Evolutionary conservation across 2,329 filamentous ascomycete genomes (phyloP).

Genomic region (Colletotrichum orchidophilum): DNA sequence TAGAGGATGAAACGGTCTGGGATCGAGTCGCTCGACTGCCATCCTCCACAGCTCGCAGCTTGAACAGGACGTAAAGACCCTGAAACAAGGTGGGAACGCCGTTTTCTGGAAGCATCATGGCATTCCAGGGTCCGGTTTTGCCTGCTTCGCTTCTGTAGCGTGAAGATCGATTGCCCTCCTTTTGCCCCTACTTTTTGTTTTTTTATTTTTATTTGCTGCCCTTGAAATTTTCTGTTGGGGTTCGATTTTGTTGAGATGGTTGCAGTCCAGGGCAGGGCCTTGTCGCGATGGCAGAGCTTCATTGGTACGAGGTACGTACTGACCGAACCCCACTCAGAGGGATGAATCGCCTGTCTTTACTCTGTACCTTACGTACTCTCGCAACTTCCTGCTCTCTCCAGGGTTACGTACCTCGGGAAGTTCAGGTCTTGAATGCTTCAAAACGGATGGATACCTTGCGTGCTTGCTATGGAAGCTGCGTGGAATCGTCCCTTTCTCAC

Average conservation of each 20-base stretch:
- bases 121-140: constrained; percentile 21
- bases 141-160: constrained; percentile 16
- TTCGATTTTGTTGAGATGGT: constrained; percentile 29
- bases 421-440: neutral
- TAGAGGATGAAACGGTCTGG: constrained; percentile 20
- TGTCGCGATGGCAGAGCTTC: constrained; percentile 10
- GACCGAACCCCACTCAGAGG: constrained; percentile 9
- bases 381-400: neutral
- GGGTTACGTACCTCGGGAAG: constrained; percentile 12
- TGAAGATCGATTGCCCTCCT: constrained; percentile 1
- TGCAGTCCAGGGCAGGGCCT: constrained; percentile 29
- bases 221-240: constrained; percentile 33
- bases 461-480: neutral
- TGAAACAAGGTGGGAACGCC: constrained; percentile 30
- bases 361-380: neutral
- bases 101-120: constrained; percentile 31
- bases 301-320: constrained; percentile 31
- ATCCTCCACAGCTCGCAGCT: neutral
- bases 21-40: neutral
- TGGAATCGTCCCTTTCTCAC: neutral
- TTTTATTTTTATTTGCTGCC: neutral
- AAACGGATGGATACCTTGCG: neutral
- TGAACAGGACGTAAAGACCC: neutral
- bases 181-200: neutral
- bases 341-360: constrained; percentile 9